Evolutionary conservation across 2,329 filamentous ascomycete genomes (phyloP), one percentile per base, ranked within the genome.

Genomic region (Colletotrichum australisinense): DNA sequence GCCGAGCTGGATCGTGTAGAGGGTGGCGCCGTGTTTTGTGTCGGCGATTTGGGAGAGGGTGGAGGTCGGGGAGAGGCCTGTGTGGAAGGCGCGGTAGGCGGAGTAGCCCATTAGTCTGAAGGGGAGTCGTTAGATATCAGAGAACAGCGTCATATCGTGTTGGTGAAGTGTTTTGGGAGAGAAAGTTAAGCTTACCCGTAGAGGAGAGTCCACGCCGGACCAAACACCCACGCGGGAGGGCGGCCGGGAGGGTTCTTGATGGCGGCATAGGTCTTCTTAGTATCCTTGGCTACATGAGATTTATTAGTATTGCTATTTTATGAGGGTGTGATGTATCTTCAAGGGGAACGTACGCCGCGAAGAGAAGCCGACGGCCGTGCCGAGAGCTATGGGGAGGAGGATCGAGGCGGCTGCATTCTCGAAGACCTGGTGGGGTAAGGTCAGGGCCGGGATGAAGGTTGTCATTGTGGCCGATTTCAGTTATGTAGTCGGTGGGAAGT

Each of bases 1-100:
- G 12, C 89, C 93, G 7, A 98, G 91, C 84, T 98, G 95, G 73
- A 95, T 87, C 2, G 93, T 94, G 86, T 98, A 98, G 35, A 98
- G 88, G 0, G 93, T 94, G 71, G 94, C 92, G 76, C 92, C 93
- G 76, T 91, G 88, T 80, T 90, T 89, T 65, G 93, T 91, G 67
- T 90, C 84, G 46, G 85, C 82, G 60, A 90, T 87, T n/a, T 88
- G 89, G 52, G 84, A 81, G 35, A 88, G 84, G 46, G 87, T 85
- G 49, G 88, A 81, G 52, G 87, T 80, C n/a, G 91, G 90, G 7
- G 87, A 86, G 63, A 92, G 88, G 59, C 92, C 92, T 12, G 85
- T 86, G 24, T 83, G 89, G 79, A 93, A 92, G 67, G 93, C 94
- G 58, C 94, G 93, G 84, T 98, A 92, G 46, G 95, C 92, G 26